Percentiles rank a stretch among this genome's conserved stretches.
phyloP scores from a whole-genome alignment of 1,284 basidiomycete species.

The Cutaneotrichosporon sp. region DNA sequence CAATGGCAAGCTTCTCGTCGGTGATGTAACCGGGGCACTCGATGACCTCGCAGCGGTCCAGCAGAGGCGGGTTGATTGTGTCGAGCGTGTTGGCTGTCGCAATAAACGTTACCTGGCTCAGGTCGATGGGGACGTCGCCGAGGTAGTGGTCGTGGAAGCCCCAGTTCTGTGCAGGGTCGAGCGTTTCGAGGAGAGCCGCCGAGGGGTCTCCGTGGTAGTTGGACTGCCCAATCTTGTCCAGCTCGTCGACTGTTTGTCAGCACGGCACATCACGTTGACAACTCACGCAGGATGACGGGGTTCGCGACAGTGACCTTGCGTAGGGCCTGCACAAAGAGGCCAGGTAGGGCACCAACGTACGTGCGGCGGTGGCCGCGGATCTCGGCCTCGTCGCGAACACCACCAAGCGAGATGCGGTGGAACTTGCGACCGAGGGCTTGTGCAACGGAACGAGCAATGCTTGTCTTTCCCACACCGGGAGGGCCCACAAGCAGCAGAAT shows the following conservation, averaged over 20 bases:
- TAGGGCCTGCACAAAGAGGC: slow-evolving; percentile 92
- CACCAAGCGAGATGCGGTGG: slow-evolving; percentile 84
- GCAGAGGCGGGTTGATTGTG: slow-evolving; percentile 87
- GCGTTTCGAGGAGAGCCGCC: slow-evolving; percentile 89
- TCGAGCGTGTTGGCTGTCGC: slow-evolving; percentile 79
- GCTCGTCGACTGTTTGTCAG: slow-evolving; percentile 65
- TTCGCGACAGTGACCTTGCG: slow-evolving; percentile 95
- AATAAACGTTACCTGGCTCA: slow-evolving; percentile 90
- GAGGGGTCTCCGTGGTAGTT: slow-evolving; percentile 71
- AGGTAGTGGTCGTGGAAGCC: slow-evolving; percentile 79
- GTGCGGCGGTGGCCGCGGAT: slow-evolving; percentile 96
- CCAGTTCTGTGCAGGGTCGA: slow-evolving; percentile 96
- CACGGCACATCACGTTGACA: not conserved
- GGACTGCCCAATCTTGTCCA: slow-evolving; percentile 66
- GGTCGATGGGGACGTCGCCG: slow-evolving; percentile 92
- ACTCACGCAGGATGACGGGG: slow-evolving; percentile 70
- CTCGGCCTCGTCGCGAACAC: slow-evolving; percentile 92
- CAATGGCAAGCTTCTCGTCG: slow-evolving; percentile 90
- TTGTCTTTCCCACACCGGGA: slow-evolving; percentile 93
- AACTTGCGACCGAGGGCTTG: slow-evolving; percentile 38
- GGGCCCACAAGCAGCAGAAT: slow-evolving; percentile 68
- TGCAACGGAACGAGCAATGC: slow-evolving; percentile 46
- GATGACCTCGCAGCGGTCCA: slow-evolving; percentile 94
- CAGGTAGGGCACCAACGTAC: slow-evolving; percentile 75
- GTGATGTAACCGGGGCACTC: slow-evolving; percentile 94